Base-by-base conservation (phyloP, 345 rosid genomes). In the Dovyalis caffra region DNA sequence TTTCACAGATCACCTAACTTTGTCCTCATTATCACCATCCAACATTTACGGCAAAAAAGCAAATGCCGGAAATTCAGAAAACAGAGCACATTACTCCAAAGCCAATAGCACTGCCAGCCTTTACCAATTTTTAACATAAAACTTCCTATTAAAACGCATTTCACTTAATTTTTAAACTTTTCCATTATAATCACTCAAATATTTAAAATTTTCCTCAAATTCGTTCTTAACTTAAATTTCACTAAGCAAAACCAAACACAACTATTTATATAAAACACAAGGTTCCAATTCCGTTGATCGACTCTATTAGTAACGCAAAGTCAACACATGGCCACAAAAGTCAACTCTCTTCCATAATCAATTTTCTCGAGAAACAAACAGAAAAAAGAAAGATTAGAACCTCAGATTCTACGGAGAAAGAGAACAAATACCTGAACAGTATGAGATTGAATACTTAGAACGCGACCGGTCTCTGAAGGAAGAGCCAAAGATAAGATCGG, bases 391-490 rank as follows among this genome's bases (percentile, higher is more conserved):
- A n/a, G 28, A 21, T 8, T 35, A 37, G 56, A 64, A 68, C 35
- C 5, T 60, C 10, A 18, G 45, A 35, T 25, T 34, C 26, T 26
- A 21, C 28, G 1, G 31, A 14, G 35, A 70, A 37, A 29, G 47
- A 31, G 51, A 78, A 3, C 29, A 34, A 68, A 10, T 58, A 91
- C 99, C 98, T 95, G 98, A 66, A 95, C 99, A 2, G 98, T 93
- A 74, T 93, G 99, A 10, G 99, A 95, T 25, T 95, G 99, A 78
- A 95, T 95, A 81, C 99, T 95, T 79, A 95, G 93, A 74, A 95
- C 97, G 73, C 99, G 97, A 78, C 99, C 98, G 56, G 98, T 95
- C 66, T 86, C 91, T 28, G 97, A 87, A 29, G 99, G 99, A 83
- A 95, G 82, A 84, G 90, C 97, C 63, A 95, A 83, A 0, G 99